Evolutionary conservation across 495 filamentous ascomycete genomes (phyloP), one percentile per base, ranked within the genome.

Genomic region (Amniculicola lignicola): DNA sequence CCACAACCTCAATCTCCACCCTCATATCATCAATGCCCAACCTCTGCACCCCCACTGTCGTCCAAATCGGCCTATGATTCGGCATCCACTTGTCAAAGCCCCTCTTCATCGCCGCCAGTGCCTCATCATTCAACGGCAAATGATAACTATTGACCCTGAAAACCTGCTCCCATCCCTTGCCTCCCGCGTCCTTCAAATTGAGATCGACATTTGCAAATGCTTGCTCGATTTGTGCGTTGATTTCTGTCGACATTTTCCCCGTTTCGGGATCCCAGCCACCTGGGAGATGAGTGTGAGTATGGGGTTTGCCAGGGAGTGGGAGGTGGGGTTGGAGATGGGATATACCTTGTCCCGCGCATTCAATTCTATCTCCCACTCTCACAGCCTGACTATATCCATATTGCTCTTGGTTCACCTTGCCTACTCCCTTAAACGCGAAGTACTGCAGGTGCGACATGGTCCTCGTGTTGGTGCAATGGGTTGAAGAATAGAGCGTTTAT

Each of bases 101-200:
- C 23, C 69, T 48, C 11, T 76, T 63, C 69, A 81, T 73, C 4
- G 64, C 64, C 1, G 57, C 64, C 19, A 78, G 14, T 9, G 68
- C 63, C 43, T 75, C 70, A 22, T 72, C 53, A 42, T 76, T 72
- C 15, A 79, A 24, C 12, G 35, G 36, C 9, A 43, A 5, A 22
- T 52, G 49, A 48, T 83, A 82, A 2, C 71, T 72, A 22, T 70
- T 73, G 7, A 82, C 70, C 1, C 69, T 67, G 64, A 68, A 82
- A 9, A 81, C 81, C 62, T 83, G 78, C 9, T 61, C 61, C 80
- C 81, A 81, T n/a, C 79, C 79, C 40, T 77, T 74, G 0, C 79
- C 77, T 2, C 80, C 80, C 3, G 78, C 79, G 24, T 73, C 29
- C 43, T 72, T 73, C 22, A 81, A 63, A 23, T 63, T 67, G 0